Base-by-base conservation (phyloP, 768 basidiomycete species). In the Suillus variegatus region DNA sequence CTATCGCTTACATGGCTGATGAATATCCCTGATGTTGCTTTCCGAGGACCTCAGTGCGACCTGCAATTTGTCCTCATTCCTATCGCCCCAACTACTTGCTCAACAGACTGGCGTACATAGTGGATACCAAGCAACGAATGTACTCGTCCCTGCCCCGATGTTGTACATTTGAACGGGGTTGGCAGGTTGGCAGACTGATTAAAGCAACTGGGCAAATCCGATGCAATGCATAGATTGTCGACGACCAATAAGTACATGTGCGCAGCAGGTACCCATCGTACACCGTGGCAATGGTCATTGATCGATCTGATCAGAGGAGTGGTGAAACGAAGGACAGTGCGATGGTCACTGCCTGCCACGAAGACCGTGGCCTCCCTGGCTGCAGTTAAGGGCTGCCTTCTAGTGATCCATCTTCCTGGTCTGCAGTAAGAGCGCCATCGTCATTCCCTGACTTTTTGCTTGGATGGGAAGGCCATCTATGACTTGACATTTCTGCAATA, bases 401-500 rank as follows among this genome's bases (percentile, higher is more conserved):
- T 22, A 22, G 12, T 8, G 56, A 16, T 9, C 7, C 14, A 38
- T 57, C 55, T 16, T 56, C 36, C 0, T 56, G 55, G 55, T 38
- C 56, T 36, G 22, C 56, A 38, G 56, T 8, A 38, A 57, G 56
- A 38, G 14, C 36, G 3, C 14, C 14, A 38, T 57, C 56, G n/a
- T n/a, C n/a, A 57, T 32, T 36, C 56, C 36, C 36, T 38, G 56
- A n/a, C 36, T 38, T 57, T n/a, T 22, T 22, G 9, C n/a, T 16
- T 22, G 36, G 14, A 16, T 22, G 20, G 13, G 36, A 57, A 14
- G 36, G 3, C n/a, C 56, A 14, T 38, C 36, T 36, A 16, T 57
- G 56, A 38, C 56, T 57, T 2, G 56, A 57, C 56, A 57, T 38
- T 38, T 57, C 36, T 57, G 64, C 65, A 3, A 81, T 47, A n/a